phyloP scores from a whole-genome alignment of 1,284 basidiomycete species.

The Pyrrhoderma noxium region DNA sequence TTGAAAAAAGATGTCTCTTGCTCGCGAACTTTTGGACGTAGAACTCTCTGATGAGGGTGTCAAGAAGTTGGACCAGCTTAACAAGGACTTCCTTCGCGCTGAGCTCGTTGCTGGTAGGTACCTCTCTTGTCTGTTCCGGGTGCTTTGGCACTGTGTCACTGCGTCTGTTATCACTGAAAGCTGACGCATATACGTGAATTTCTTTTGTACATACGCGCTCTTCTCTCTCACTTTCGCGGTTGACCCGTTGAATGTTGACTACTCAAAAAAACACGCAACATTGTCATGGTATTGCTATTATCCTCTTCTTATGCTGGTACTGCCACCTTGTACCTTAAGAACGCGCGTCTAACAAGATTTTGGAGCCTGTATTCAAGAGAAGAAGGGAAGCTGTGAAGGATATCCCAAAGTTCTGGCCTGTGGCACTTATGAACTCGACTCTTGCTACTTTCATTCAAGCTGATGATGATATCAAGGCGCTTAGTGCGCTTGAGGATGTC shows the following conservation, averaged over 20 bases:
- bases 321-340: no score
- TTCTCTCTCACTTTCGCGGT: no score
- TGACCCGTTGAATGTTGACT: no score
- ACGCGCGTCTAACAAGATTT: conserved; percentile 47
- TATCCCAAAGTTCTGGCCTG: conserved; percentile 73
- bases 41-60: conserved; percentile 65
- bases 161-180: no score
- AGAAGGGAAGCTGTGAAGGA: conserved; percentile 56
- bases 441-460: conserved; percentile 60
- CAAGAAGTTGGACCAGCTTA: conserved; percentile 50
- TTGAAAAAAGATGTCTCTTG: no score
- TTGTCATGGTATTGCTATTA: no score
- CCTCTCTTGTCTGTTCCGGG: not conserved
- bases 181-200: not conserved
- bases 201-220: conserved; percentile 17
- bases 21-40: conserved; percentile 60
- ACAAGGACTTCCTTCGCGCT: conserved; percentile 58
- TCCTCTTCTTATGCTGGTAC: no score
- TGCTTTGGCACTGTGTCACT: no score
- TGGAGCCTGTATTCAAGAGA: conserved; percentile 57
- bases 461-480: conserved; percentile 60
- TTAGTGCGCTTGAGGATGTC: conserved; percentile 73
- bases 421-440: conserved; percentile 59
- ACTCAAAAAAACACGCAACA: no score
- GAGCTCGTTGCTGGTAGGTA: conserved; percentile 65